phyloP scores from a whole-genome alignment of 108 stramenopile species.

The Cyclotella sp. region DNA sequence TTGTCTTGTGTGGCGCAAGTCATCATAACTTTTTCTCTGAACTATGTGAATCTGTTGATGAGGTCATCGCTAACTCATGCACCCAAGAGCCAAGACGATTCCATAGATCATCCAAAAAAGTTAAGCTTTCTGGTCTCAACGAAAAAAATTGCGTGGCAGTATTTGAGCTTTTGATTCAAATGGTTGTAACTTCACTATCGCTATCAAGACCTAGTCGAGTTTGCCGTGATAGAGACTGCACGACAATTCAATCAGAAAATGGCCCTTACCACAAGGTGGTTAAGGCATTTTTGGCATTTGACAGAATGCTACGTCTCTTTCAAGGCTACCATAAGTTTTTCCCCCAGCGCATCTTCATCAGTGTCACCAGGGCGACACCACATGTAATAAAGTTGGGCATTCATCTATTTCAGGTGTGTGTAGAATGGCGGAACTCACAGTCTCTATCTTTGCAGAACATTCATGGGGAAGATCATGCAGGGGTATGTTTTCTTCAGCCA shows the following conservation, averaged over 20 bases:
- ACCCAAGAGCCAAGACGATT: conserved; percentile 6
- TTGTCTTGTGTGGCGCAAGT: conserved; percentile 20
- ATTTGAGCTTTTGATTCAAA: conserved; percentile 38
- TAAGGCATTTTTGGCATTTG: conserved; percentile 21
- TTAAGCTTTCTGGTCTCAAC: conserved; percentile 25
- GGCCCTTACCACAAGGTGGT: conserved; percentile 32
- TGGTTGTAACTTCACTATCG: conserved; percentile 33
- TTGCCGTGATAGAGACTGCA: background rate
- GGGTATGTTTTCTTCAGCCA: conserved; percentile 36
- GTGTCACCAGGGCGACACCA: conserved; percentile 23
- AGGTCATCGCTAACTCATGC: conserved; percentile 2
- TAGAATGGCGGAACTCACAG: conserved; percentile 45
- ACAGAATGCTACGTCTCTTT: conserved; percentile 23
- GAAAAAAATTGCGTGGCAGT: conserved; percentile 32
- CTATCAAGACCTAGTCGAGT: conserved; percentile 31
- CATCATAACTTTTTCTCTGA: conserved; percentile 16
- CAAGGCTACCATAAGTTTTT: conserved; percentile 13
- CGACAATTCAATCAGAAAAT: background rate
- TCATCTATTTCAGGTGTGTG: conserved; percentile 34
- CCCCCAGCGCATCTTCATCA: conserved; percentile 14
- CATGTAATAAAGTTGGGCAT: conserved; percentile 29
- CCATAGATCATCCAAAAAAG: conserved; percentile 3
- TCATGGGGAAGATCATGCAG: conserved; percentile 29
- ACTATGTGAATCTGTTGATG: conserved; percentile 24
- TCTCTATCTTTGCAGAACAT: conserved; percentile 6